These are phyloP conservation scores for Hordeum vulgare DNA, from an alignment of 176 grass and related monocot genomes.

Conservation along the genomic window MorexV3_pseudomolecules_assembly NC_058521.1:463515060-463515559, in stretches of 20 bases:
- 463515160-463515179: background rate
- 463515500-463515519: constrained; percentile 87
- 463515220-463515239: background rate
- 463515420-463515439: constrained; percentile 13
- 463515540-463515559: constrained; percentile 37
- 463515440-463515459: constrained; percentile 1
- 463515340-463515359: constrained; percentile 93
- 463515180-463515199: background rate
- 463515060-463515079: background rate
- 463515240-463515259: background rate
- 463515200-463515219: background rate
- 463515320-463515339: constrained; percentile 47
- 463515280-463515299: background rate
- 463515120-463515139: background rate
- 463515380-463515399: constrained; percentile 63
- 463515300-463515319: constrained; percentile 2
- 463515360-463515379: constrained; percentile 69
- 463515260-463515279: background rate
- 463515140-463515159: background rate
- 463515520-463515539: constrained; percentile 65
- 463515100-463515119: background rate
- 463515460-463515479: background rate
- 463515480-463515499: constrained; percentile 72
- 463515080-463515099: background rate
- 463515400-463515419: constrained; percentile 71